Percentiles rank a stretch among this genome's conserved stretches.
Conservation (phyloP, 768 basidiomycete genomes). For the Podaxis sp. region DNA sequence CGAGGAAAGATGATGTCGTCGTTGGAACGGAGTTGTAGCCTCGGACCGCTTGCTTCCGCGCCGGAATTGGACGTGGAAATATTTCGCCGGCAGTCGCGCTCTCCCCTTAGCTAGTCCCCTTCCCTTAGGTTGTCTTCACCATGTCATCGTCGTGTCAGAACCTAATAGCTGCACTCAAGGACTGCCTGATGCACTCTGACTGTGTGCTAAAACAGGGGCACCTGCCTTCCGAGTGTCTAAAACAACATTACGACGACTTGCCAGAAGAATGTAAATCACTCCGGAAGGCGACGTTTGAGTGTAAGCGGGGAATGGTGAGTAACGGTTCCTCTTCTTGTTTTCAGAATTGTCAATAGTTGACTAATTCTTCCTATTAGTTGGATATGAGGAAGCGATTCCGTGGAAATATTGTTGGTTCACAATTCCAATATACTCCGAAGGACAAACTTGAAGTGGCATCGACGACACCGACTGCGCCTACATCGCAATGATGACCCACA, state of each 20-base stretch:
- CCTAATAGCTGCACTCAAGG: conserved; percentile 75
- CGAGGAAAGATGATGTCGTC: conserved; percentile 4
- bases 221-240: conserved; percentile 86
- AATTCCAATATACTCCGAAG: conserved; percentile 43
- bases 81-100: background rate
- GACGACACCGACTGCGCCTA: conserved; percentile 4
- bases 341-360: background rate
- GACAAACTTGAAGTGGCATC: conserved; percentile 19
- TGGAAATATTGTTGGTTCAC: conserved; percentile 64
- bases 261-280: conserved; percentile 80
- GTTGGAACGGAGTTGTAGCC: background rate
- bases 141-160: conserved; percentile 85
- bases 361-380: conserved; percentile 41
- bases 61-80: background rate
- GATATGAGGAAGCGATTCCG: conserved; percentile 85
- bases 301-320: conserved; percentile 87
- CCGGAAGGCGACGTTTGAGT: conserved; percentile 83
- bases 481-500: conserved; percentile 7
- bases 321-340: background rate
- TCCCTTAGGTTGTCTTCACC: conserved; percentile 6
- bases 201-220: conserved; percentile 79
- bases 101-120: background rate
- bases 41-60: conserved; percentile 1
- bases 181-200: conserved; percentile 82
- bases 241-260: conserved; percentile 69